Base-by-base conservation (phyloP, 2,329 filamentous ascomycete species). In the Macroventuria anomochaeta region DNA sequence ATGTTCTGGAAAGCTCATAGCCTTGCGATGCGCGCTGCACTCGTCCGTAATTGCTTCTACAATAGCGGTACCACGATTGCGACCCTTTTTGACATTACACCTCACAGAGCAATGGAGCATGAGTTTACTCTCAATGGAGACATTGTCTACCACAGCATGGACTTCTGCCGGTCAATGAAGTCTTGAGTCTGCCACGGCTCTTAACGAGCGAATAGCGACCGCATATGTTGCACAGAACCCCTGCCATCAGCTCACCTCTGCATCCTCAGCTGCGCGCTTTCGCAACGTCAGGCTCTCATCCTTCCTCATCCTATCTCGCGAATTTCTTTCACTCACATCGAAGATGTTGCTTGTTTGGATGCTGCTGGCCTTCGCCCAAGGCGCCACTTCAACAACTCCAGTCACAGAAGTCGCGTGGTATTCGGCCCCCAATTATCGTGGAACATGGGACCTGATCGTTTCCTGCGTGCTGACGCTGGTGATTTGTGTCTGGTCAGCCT, bases 401-500 rank as follows among this genome's bases (percentile, higher is more conserved):
- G 46, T 40, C 13, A 40, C 46, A 17, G 53, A 59, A n/a, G 55
- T 53, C 10, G 42, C 50, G 7, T 68, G 63, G 63, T 58, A 48
- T 44, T 58, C 64, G 17, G 55, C 59, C n/a, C 61, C 63, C 20
- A 64, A 64, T 40, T 48, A 43, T 18, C 40, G 59, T 17, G 55
- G 59, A 11, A 65, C 59, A 7, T 64, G 55, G 60, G 59, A 65
- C 28, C 37, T 67, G 15, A 54, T 67, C 25, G 41, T 58, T 6
- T 59, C 55, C 10, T 68, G 65, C 29, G 51, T 67, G 11, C 39
- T 63, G 34, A 63, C 65, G 10, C 50, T 68, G 25, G 49, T 58
- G 3, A 55, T 68, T 21, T 66, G 65, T 36, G 62, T 66, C 17
- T 68, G 58, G 59, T 62, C 60, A 12, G 65, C 65, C 2, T 53